These are phyloP conservation scores for Eucalyptus globulus DNA, from an alignment of 345 rosid genomes.

Conservation along the genomic window DNA sequence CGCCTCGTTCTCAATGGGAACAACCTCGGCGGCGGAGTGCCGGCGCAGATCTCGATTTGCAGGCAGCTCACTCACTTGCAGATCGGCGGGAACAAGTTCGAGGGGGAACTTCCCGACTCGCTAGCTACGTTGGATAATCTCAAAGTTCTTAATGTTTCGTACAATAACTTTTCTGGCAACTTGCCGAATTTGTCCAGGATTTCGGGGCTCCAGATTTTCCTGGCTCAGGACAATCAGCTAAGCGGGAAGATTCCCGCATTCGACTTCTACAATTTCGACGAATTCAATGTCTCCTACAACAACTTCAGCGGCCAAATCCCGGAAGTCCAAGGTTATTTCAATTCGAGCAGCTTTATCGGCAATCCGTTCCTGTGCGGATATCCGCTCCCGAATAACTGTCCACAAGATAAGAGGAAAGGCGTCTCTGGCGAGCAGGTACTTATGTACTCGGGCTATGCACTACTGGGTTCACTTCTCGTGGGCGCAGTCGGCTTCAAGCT, in stretches of 20 bases:
- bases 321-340: not conserved
- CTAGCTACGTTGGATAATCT: conserved; percentile 20
- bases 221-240: conserved; percentile 30
- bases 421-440: conserved; percentile 8
- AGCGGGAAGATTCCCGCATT: conserved; percentile 32
- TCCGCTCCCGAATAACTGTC: conserved; percentile 14
- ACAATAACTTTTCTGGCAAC: conserved; percentile 26
- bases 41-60: conserved; percentile 27
- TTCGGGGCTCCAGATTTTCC: conserved; percentile 19
- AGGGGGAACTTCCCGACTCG: conserved; percentile 26
- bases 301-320: conserved; percentile 33
- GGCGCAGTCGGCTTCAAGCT: conserved; percentile 2
- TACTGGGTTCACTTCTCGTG: conserved; percentile 9
- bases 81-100: conserved; percentile 19
- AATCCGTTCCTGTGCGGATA: conserved; percentile 33
- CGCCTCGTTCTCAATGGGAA: conserved; percentile 13
- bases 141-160: conserved; percentile 30
- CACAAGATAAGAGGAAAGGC: not conserved
- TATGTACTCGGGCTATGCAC: conserved; percentile 33
- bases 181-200: conserved; percentile 24
- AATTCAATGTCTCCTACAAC: conserved; percentile 51
- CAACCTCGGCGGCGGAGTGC: conserved; percentile 16
- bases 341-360: conserved; percentile 12
- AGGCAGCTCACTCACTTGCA: conserved; percentile 15
- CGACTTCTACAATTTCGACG: conserved; percentile 22